Evolutionary conservation across 768 basidiomycete genomes (phyloP).

Genomic region (Tricholoma hemisulphureum): DNA sequence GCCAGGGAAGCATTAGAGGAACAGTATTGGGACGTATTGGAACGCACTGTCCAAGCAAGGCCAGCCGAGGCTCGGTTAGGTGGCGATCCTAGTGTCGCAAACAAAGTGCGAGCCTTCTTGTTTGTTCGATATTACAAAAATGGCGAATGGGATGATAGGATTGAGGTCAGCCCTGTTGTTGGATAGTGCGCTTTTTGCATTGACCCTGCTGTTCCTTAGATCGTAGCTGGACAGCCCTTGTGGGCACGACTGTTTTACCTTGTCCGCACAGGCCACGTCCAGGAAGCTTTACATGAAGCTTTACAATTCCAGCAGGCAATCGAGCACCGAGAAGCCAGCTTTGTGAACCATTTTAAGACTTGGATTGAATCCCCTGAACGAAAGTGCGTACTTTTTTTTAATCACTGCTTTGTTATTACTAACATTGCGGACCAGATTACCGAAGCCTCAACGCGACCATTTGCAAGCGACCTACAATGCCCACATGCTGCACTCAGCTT

Average conservation of each 20-base stretch:
- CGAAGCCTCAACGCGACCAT: constrained; percentile 75
- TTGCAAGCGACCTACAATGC: constrained; percentile 79
- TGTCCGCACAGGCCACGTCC: constrained; percentile 77
- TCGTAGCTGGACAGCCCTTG: constrained; percentile 82
- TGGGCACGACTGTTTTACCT: constrained; percentile 97
- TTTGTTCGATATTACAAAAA: constrained; percentile 75
- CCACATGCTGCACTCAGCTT: constrained; percentile 85
- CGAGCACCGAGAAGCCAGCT: constrained; percentile 77
- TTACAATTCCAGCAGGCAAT: constrained; percentile 65
- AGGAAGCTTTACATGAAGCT: constrained; percentile 81
- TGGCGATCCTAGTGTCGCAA: constrained; percentile 85
- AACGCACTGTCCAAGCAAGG: constrained; percentile 76
- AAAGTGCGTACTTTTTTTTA: constrained; percentile 46
- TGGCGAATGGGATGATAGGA: constrained; percentile 83
- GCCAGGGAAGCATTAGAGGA: constrained; percentile 82
- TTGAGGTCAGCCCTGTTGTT: constrained; percentile 60
- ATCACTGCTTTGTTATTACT: background rate
- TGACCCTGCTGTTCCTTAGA: constrained; percentile 37
- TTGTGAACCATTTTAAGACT: constrained; percentile 76
- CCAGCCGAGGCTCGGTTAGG: constrained; percentile 86
- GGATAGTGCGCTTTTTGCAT: background rate
- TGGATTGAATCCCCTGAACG: constrained; percentile 83
- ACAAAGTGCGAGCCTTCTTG: constrained; percentile 88
- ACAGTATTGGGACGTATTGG: constrained; percentile 83
- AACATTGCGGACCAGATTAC: constrained; percentile 43